Percentiles rank a stretch among this genome's conserved stretches.
Evolutionary conservation across 352 stramenopile species (phyloP).

Genomic region (Phytophthora litchii): DNA sequence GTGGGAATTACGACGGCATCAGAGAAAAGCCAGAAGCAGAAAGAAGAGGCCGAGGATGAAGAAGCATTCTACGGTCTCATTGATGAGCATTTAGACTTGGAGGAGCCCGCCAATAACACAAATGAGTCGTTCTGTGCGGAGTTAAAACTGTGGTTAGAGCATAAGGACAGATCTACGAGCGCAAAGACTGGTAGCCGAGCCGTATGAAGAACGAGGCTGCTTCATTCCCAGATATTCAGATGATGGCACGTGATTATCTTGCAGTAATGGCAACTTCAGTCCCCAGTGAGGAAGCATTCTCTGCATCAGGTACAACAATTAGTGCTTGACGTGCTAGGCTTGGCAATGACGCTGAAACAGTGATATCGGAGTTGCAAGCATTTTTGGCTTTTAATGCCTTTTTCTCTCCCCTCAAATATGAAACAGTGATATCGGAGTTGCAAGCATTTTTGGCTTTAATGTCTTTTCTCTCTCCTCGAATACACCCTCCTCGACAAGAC

Average conservation of each 20-base stretch:
- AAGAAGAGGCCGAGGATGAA: background rate
- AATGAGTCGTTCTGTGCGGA: background rate
- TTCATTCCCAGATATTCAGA: conserved; percentile 16
- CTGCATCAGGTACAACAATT: conserved; percentile 2
- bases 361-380: conserved; percentile 7
- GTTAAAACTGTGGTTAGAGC: conserved; percentile 10
- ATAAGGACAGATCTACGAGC: conserved; percentile 3
- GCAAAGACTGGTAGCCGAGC: conserved; percentile 2
- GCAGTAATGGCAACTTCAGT: conserved; percentile 19
- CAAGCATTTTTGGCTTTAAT: conserved; percentile 11
- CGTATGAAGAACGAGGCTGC: conserved; percentile 1
- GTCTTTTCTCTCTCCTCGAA: too few species aligned
- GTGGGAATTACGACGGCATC: too few species aligned
- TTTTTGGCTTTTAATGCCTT: conserved; percentile 20
- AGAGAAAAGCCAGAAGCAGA: background rate
- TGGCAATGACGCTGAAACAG: conserved; percentile 11
- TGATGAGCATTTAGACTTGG: conserved; percentile 1
- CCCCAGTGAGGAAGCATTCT: conserved; percentile 23
- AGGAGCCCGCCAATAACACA: background rate
- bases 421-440: conserved; percentile 10
- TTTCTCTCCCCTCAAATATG: too few species aligned
- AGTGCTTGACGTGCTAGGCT: conserved; percentile 6
- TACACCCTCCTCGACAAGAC: too few species aligned
- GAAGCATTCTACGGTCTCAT: conserved; percentile 3
- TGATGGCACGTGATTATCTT: conserved; percentile 15